phyloP scores from a whole-genome alignment of 768 basidiomycete genomes.

The Auricularia cornea region DNA sequence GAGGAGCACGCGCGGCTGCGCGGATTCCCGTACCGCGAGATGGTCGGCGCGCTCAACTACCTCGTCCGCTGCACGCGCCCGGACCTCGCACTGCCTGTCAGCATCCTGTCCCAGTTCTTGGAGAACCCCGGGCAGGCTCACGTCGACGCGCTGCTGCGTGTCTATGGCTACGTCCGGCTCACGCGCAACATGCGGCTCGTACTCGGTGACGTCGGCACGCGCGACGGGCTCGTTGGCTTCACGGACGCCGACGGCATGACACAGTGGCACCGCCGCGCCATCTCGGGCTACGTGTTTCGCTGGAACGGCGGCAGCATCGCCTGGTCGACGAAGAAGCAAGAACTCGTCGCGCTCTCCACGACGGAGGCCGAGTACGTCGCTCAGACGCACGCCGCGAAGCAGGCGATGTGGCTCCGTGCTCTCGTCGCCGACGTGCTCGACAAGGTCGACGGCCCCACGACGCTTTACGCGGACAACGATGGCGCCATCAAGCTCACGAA shows the following conservation, averaged over 20 bases:
- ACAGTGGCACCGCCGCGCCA: slow-evolving; percentile 19
- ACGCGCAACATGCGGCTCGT: neutral
- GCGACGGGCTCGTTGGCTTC: slow-evolving; percentile 6
- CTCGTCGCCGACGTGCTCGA: neutral
- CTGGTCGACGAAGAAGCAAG: slow-evolving; percentile 27
- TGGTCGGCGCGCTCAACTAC: neutral
- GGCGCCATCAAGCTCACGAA: slow-evolving; percentile 11
- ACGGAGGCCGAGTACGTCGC: slow-evolving; percentile 35
- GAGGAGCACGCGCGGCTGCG: neutral
- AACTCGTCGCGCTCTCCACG: slow-evolving; percentile 26
- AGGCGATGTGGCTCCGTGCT: slow-evolving; percentile 14
- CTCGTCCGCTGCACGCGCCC: slow-evolving; percentile 9
- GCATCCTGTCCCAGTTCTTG: neutral
- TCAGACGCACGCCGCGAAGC: slow-evolving; percentile 17
- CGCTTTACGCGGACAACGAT: slow-evolving; percentile 17
- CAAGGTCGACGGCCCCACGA: neutral
- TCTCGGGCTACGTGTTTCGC: slow-evolving; percentile 30
- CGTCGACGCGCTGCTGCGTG: neutral
- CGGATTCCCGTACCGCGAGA: neutral
- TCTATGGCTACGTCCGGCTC: neutral
- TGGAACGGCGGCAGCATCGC: slow-evolving; percentile 21
- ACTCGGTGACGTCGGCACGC: neutral
- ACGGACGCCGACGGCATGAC: slow-evolving; percentile 16
- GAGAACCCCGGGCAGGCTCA: neutral
- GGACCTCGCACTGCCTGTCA: slow-evolving; percentile 9